Percentiles rank a stretch among this genome's conserved stretches.
Evolutionary conservation across 2,329 filamentous ascomycete genomes (phyloP).

Genomic region (Orbilia oligospora): DNA sequence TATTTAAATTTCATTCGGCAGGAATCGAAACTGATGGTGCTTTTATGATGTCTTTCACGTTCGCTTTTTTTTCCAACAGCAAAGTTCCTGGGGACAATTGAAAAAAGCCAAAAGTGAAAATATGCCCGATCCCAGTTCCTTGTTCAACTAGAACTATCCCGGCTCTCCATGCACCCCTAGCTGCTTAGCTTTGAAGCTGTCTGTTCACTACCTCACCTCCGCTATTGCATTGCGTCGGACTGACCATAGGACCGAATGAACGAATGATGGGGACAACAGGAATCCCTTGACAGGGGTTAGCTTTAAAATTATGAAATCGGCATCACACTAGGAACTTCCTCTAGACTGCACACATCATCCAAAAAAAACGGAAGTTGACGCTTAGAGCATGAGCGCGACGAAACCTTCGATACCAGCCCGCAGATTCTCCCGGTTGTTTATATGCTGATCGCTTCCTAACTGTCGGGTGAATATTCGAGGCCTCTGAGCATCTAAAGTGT

Average conservation of each 20-base stretch:
- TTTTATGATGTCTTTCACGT: conserved; percentile 15
- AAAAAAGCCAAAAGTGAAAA: conserved; percentile 59
- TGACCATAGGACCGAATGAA: conserved; percentile 46
- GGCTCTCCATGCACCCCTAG: conserved; percentile 58
- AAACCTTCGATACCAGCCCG: conserved; percentile 45
- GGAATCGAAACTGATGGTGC: conserved; percentile 1
- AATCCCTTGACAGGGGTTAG: conserved; percentile 55
- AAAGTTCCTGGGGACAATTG: conserved; percentile 24
- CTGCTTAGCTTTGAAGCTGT: conserved; percentile 59
- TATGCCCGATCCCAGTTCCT: conserved; percentile 59
- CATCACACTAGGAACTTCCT: conserved; percentile 48
- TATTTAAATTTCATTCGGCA: conserved; percentile 2
- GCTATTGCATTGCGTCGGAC: conserved; percentile 54
- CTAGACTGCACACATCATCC: conserved; percentile 54
- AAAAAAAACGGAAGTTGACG: conserved; percentile 40
- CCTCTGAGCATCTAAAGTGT: conserved; percentile 45
- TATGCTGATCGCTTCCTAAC: conserved; percentile 47
- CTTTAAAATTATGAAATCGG: conserved; percentile 58
- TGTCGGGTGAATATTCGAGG: conserved; percentile 52
- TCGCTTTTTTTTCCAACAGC: conserved; percentile 15
- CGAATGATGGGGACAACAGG: conserved; percentile 50
- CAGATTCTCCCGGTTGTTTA: conserved; percentile 43
- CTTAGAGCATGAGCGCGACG: conserved; percentile 50
- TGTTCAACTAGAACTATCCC: conserved; percentile 58
- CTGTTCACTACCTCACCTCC: conserved; percentile 50